Conservation (phyloP, 176 grass and related monocot genomes). For the Rhynchospora breviuscula region DNA sequence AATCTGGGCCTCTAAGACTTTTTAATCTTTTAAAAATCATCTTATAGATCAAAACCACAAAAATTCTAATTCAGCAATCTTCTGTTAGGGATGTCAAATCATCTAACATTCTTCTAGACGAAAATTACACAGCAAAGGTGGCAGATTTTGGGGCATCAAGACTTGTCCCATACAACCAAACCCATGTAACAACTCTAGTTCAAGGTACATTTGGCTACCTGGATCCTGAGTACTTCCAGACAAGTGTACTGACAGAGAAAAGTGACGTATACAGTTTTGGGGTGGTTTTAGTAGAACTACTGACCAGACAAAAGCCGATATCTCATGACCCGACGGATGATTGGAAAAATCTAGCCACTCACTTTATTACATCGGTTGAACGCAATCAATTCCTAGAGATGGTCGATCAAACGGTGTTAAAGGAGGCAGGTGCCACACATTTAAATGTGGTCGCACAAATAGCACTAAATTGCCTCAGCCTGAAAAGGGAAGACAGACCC, state of each 20-base stretch:
- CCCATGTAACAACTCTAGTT: slow-evolving; percentile 55
- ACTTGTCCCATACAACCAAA: slow-evolving; percentile 37
- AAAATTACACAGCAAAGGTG: slow-evolving; percentile 46
- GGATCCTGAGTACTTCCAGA: slow-evolving; percentile 60
- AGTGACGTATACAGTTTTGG: slow-evolving; percentile 72
- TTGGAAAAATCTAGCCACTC: slow-evolving; percentile 35
- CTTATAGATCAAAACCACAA: neutral
- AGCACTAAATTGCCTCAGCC: slow-evolving; percentile 34
- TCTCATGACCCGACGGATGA: neutral
- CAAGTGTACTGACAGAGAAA: slow-evolving; percentile 51
- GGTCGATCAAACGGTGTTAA: slow-evolving; percentile 28
- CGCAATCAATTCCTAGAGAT: slow-evolving; percentile 30
- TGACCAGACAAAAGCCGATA: slow-evolving; percentile 46
- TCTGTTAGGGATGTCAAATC: slow-evolving; percentile 46
- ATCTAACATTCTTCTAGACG: slow-evolving; percentile 47
- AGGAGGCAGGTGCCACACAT: slow-evolving; percentile 39
- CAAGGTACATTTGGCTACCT: slow-evolving; percentile 59
- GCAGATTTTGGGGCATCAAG: slow-evolving; percentile 64
- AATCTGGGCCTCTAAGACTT: too few species aligned
- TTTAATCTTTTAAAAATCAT: neutral
- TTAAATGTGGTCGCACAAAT: slow-evolving; percentile 38
- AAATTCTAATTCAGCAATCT: neutral
- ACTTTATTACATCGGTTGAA: slow-evolving; percentile 31
- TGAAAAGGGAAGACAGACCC: slow-evolving; percentile 40
- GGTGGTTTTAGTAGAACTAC: slow-evolving; percentile 42